Conservation (phyloP, 768 basidiomycete genomes). For the Lactarius vividus region DNA sequence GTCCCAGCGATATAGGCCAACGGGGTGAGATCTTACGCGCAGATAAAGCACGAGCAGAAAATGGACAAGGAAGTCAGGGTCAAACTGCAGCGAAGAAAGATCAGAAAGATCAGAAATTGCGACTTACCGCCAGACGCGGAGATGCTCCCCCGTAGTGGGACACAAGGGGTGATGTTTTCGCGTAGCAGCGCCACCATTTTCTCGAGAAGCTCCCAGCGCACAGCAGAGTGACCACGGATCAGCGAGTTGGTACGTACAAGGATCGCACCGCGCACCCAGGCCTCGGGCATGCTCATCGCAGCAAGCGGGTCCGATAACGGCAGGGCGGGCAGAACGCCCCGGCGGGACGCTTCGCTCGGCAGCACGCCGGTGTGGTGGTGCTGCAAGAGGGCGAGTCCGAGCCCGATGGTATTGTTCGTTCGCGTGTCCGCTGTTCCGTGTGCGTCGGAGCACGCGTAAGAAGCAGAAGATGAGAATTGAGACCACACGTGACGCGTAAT, state of each 20-base stretch:
- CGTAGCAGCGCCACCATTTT: constrained; percentile 70
- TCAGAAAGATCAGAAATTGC: background rate
- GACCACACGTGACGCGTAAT: no score
- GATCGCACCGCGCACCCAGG: constrained; percentile 90
- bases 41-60: background rate
- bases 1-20: constrained; percentile 51
- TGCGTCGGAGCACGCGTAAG: background rate
- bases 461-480: no score
- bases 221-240: constrained; percentile 83
- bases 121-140: constrained; percentile 74
- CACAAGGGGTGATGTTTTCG: constrained; percentile 71
- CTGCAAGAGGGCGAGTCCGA: constrained; percentile 77
- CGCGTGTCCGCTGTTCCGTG: constrained; percentile 67
- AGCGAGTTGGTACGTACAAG: constrained; percentile 86
- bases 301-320: constrained; percentile 70
- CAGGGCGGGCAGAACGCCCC: constrained; percentile 47
- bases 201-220: constrained; percentile 76
- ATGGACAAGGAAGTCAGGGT: background rate
- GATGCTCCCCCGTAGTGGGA: constrained; percentile 84
- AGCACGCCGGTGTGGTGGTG: constrained; percentile 77
- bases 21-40: constrained; percentile 25
- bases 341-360: constrained; percentile 41
- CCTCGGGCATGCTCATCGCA: constrained; percentile 72
- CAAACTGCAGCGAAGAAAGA: no score
- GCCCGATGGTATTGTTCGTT: constrained; percentile 68